These are phyloP conservation scores for Nicotiana tomentosiformis DNA, from an alignment of 257 asterid genomes.

Conservation along the genomic window DNA sequence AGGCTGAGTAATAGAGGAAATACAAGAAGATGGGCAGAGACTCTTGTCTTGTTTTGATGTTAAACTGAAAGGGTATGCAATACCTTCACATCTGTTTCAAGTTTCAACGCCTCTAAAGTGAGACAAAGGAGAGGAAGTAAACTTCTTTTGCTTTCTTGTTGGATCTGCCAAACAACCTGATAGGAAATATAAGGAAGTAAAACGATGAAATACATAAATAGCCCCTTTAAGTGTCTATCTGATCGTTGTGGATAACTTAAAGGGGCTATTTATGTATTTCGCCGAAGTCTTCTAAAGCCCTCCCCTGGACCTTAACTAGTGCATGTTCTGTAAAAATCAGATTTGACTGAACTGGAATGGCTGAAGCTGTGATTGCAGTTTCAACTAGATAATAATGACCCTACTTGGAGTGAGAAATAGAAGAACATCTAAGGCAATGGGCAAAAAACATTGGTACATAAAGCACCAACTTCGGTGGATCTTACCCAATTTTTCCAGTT, in stretches of 20 bases:
- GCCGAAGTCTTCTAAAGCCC: not conserved
- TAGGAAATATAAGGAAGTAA: not conserved
- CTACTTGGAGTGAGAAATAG: not conserved
- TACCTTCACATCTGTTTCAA: not conserved
- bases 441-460: not conserved
- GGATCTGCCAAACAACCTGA: not conserved
- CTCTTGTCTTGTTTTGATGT: not conserved
- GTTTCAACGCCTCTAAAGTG: not conserved
- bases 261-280: too few relatives aligned
- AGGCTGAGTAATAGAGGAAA: not conserved
- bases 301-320: not conserved
- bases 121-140: not conserved
- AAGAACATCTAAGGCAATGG: not conserved
- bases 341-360: not conserved
- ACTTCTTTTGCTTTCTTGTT: not conserved
- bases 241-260: too few relatives aligned
- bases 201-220: not conserved
- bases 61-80: not conserved
- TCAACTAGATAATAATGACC: not conserved
- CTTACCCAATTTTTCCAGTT: too few relatives aligned
- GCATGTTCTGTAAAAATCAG: not conserved
- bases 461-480: not conserved
- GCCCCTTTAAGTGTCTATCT: too few relatives aligned
- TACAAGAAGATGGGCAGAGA: not conserved
- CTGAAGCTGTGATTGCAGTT: not conserved